Conservation (phyloP, 768 basidiomycete species). For the Mycena galopus region DNA sequence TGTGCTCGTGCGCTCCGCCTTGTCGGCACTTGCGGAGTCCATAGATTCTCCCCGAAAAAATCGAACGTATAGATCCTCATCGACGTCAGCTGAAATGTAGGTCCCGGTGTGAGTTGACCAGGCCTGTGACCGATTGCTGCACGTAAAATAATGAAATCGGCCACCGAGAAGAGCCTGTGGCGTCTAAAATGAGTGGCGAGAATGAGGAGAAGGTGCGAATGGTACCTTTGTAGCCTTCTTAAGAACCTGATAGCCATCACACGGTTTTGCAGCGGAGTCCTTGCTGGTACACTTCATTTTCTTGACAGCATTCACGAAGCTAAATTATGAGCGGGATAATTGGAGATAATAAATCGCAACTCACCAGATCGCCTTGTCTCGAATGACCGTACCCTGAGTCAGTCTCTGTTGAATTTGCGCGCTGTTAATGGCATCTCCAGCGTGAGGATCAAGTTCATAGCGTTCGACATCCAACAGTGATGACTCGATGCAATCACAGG, state of each 20-base stretch:
- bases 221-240: neutral
- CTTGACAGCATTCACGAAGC: neutral
- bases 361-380: conserved; percentile 4
- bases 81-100: neutral
- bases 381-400: neutral
- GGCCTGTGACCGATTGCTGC: neutral
- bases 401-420: neutral
- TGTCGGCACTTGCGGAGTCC: neutral
- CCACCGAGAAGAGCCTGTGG: too few species aligned
- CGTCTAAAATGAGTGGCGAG: neutral
- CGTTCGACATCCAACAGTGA: neutral
- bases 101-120: neutral
- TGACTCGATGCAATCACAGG: neutral
- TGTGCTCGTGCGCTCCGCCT: neutral
- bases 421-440: neutral
- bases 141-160: too few species aligned
- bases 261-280: neutral
- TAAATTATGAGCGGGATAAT: too few species aligned
- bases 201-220: neutral
- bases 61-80: neutral
- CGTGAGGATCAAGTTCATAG: neutral
- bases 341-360: neutral
- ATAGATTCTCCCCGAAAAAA: neutral
- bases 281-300: neutral
- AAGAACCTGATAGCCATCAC: conserved; percentile 6